Evolutionary conservation across 176 grass and related monocot genomes (phyloP).

Genomic region (Canna indica): DNA sequence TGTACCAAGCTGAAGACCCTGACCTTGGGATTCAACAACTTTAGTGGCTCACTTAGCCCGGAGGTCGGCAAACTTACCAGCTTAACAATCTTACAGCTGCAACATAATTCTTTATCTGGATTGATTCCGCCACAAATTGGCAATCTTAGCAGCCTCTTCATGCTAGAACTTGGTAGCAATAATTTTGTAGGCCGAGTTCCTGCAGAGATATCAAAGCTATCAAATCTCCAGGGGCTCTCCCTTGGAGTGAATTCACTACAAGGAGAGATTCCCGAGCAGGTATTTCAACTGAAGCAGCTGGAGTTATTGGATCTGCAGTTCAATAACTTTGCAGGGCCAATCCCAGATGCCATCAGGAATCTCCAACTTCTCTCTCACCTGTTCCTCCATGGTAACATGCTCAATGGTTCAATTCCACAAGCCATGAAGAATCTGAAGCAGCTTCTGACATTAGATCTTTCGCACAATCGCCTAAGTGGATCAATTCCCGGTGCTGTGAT

Average conservation of each 20-base stretch:
- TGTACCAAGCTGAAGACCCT: constrained; percentile 35
- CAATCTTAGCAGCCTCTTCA: constrained; percentile 42
- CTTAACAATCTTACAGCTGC: constrained; percentile 38
- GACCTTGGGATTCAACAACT: constrained; percentile 26
- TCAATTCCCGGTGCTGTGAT: constrained; percentile 40
- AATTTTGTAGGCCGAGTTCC: constrained; percentile 40
- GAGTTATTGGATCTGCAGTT: constrained; percentile 25
- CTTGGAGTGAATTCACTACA: constrained; percentile 36
- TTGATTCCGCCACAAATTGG: constrained; percentile 56
- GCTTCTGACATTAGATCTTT: constrained; percentile 63
- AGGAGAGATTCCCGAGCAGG: constrained; percentile 29
- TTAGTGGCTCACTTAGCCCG: constrained; percentile 43
- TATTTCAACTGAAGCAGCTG: constrained; percentile 43
- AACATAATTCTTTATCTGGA: constrained; percentile 47
- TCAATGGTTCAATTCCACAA: constrained; percentile 52
- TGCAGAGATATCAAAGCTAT: constrained; percentile 31
- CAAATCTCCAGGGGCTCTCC: constrained; percentile 36
- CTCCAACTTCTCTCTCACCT: constrained; percentile 48
- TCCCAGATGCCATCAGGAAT: constrained; percentile 46
- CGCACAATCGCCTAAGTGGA: constrained; percentile 53
- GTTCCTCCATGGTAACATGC: constrained; percentile 48
- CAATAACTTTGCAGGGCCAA: constrained; percentile 43
- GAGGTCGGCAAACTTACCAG: constrained; percentile 27
- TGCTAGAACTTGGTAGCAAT: constrained; percentile 25
- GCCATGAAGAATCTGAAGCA: constrained; percentile 28